Evolutionary conservation across 176 grass and related monocot genomes (phyloP), one percentile per base, ranked within the genome.

Genomic region (Ampelocalamus luodianensis): DNA sequence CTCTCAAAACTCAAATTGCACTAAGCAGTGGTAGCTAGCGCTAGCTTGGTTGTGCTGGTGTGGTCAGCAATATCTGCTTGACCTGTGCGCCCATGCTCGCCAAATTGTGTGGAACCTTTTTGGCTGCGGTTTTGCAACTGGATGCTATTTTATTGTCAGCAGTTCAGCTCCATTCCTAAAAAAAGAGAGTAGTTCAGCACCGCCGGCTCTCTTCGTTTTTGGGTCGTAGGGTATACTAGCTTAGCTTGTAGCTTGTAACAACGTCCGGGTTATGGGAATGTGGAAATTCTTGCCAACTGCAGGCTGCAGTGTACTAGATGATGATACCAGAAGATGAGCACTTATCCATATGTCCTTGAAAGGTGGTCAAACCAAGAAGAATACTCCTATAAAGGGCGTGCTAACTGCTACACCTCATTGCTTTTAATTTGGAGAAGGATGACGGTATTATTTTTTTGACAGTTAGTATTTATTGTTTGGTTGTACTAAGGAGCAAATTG

Each of bases 61-160:
- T 40, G 82, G 82, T 84, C 82, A 84, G 71, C 27, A 76, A 76
- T 66, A 84, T 29, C 71, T 76, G 71, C 82, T 20, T 76, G 71
- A 66, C 71, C 22, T 65, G 71, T 37, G 22, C 42, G 4, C 69
- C 23, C 81, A 50, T 74, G 40, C 32, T 83, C 71, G 71, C 71
- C 71, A 75, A 84, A 66, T 61, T 76, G 59, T 37, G 59, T 54
- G 60, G 70, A 83, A 83, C 56, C 54, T 15, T 50, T 64, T 74
- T 64, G 20, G 56, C 43, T 18, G 82, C 37, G 15, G 60, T 76
- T 84, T 75, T 65, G 82, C 59, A 65, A 84, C 32, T 53, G n/a
- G 71, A 66, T 42, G 60, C 22, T 66, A 84, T 84, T 45, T 39
- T 44, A 22, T 76, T 54, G 82, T 54, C 59, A 46, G 54, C 22